Evolutionary conservation across 139 green algal genomes (phyloP).

Genomic region (Volvox reticuliferus): DNA sequence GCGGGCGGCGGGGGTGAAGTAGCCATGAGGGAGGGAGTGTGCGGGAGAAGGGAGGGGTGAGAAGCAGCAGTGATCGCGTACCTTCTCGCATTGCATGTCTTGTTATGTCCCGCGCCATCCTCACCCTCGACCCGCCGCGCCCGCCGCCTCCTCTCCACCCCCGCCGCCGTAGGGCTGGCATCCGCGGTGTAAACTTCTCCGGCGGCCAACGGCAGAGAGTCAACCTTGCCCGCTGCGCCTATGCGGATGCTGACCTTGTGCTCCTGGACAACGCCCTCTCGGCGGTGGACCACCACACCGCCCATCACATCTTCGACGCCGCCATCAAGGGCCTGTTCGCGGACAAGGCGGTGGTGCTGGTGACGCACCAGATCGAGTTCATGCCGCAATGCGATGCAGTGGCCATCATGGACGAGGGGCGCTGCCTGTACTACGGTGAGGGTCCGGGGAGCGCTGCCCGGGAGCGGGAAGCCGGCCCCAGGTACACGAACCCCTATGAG

Average conservation of each 20-base stretch:
- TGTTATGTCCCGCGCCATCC: too few relatives aligned
- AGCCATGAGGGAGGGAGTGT: too few relatives aligned
- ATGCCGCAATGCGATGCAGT: constrained; percentile 69
- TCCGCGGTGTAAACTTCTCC: constrained; percentile 72
- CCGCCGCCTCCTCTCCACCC: constrained; percentile 64
- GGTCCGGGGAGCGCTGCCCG: background rate
- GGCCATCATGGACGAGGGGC: constrained; percentile 68
- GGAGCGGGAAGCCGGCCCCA: background rate
- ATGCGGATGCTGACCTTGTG: constrained; percentile 65
- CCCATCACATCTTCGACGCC: constrained; percentile 66
- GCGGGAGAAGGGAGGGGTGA: too few relatives aligned
- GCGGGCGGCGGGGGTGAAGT: too few relatives aligned
- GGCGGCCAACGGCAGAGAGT: constrained; percentile 70
- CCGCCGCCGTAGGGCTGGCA: constrained; percentile 63
- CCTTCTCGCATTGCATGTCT: too few relatives aligned
- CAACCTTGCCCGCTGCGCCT: constrained; percentile 63
- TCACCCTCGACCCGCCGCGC: constrained; percentile 54
- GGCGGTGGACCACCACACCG: constrained; percentile 70
- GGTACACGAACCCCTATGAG: too few relatives aligned
- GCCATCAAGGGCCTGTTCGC: constrained; percentile 59
- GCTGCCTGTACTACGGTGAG: constrained; percentile 66
- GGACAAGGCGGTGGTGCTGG: constrained; percentile 55
- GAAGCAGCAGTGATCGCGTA: too few relatives aligned
- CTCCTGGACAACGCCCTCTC: constrained; percentile 74
- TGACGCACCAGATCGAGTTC: constrained; percentile 73